These are phyloP conservation scores for Amylocarpus encephaloides DNA, from an alignment of 2,329 filamentous ascomycete genomes.

Conservation along the genomic window DNA sequence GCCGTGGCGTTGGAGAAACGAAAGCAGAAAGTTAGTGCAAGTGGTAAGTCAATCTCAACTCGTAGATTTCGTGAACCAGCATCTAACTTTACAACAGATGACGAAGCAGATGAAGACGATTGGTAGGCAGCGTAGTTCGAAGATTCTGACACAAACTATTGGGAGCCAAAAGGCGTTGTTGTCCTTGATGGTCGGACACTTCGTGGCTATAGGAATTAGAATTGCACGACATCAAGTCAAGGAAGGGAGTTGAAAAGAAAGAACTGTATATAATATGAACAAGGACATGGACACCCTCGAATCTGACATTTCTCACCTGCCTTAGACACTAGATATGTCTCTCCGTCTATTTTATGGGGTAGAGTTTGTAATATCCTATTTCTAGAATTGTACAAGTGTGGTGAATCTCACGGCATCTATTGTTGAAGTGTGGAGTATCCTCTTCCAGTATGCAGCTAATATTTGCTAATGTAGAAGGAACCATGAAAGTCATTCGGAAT, in stretches of 20 bases:
- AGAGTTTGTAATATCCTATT: no score
- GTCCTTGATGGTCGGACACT: slow-evolving; percentile 3
- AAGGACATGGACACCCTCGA: neutral
- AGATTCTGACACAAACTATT: neutral
- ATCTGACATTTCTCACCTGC: no score
- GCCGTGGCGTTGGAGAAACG: slow-evolving; percentile 72
- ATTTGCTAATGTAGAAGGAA: no score
- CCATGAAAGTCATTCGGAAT: no score
- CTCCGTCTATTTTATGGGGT: no score
- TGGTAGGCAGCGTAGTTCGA: slow-evolving; percentile 42
- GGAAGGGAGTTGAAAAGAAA: slow-evolving; percentile 1
- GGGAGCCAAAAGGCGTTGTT: slow-evolving; percentile 10
- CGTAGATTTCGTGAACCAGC: slow-evolving; percentile 17
- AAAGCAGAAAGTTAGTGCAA: slow-evolving; percentile 90
- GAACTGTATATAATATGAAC: slow-evolving; percentile 15
- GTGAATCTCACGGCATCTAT: no score
- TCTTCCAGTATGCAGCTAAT: no score
- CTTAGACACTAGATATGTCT: no score
- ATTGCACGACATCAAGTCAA: slow-evolving; percentile 9
- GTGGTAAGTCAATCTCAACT: slow-evolving; percentile 61
- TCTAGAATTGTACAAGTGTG: no score
- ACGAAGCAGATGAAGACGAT: slow-evolving; percentile 71
- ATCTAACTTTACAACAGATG: slow-evolving; percentile 47
- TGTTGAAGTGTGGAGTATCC: no score
- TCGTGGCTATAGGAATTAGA: slow-evolving; percentile 9